Evolutionary conservation across 2,329 filamentous ascomycete species (phyloP).

Genomic region (Arthrobotrys conoides): DNA sequence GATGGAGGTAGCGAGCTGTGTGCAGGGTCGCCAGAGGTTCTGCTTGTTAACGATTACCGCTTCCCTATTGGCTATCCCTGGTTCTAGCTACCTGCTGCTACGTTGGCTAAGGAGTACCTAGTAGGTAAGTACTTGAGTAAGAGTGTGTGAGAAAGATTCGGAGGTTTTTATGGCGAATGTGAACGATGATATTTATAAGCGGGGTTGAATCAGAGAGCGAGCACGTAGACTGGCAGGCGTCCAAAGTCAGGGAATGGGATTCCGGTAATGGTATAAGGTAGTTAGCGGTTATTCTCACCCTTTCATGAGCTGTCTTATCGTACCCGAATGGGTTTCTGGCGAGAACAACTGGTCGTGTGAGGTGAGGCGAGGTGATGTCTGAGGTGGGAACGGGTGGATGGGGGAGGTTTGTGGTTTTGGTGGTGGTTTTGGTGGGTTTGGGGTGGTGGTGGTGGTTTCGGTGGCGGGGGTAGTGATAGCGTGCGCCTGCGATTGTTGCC

Average conservation of each 20-base stretch:
- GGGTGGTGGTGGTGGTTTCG: conserved; percentile 11
- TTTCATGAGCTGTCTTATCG: conserved; percentile 7
- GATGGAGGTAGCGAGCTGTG: conserved; percentile 21
- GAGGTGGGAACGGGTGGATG: conserved; percentile 5
- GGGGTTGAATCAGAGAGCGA: conserved; percentile 18
- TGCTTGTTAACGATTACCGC: neutral
- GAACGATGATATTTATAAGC: conserved; percentile 10
- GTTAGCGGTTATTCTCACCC: neutral
- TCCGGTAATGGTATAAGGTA: neutral
- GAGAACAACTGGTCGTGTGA: conserved; percentile 24
- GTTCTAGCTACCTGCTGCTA: conserved; percentile 19
- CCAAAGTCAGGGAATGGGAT: neutral
- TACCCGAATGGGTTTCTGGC: conserved; percentile 10
- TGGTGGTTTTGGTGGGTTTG: neutral
- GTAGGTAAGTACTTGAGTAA: neutral
- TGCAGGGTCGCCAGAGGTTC: conserved; percentile 19
- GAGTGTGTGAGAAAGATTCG: conserved; percentile 6
- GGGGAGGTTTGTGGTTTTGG: neutral
- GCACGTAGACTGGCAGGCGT: conserved; percentile 15
- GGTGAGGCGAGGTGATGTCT: neutral
- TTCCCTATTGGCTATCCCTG: conserved; percentile 28
- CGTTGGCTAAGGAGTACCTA: neutral
- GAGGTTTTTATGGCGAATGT: neutral
- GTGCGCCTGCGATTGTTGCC: conserved; percentile 29
- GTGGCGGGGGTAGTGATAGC: conserved; percentile 21